phyloP scores from a whole-genome alignment of 805 yeast species.

The Yarrowia alimentaria region DNA sequence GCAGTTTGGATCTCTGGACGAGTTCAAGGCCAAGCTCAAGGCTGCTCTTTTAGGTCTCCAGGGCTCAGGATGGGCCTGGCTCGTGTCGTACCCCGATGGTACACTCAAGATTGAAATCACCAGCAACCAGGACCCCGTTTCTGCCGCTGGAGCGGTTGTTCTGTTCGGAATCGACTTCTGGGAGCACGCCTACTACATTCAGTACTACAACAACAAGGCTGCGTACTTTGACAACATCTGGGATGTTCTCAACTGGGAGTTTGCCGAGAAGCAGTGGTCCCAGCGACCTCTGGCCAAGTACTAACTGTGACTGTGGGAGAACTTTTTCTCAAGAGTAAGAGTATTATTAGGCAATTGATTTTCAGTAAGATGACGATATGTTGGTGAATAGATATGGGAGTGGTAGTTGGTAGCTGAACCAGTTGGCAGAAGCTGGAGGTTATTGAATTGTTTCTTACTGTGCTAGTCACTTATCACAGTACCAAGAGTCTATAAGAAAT shows the following conservation, averaged over 20 bases:
- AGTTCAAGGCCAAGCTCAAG: constrained; percentile 60
- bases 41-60: constrained; percentile 75
- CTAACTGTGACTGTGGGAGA: not conserved
- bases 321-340: no score
- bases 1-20: constrained; percentile 72
- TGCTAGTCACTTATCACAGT: no score
- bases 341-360: no score
- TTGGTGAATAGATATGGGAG: no score
- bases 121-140: constrained; percentile 81
- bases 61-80: constrained; percentile 93
- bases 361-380: no score
- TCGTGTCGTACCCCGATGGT: constrained; percentile 71
- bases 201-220: constrained; percentile 82
- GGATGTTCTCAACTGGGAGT: constrained; percentile 90
- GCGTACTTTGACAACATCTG: constrained; percentile 89
- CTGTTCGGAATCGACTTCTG: constrained; percentile 87
- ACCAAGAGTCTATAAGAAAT: no score
- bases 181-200: constrained; percentile 94
- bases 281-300: constrained; percentile 24
- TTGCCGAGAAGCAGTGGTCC: constrained; percentile 61
- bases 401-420: no score
- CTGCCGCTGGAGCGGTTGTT: constrained; percentile 58
- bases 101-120: constrained; percentile 74
- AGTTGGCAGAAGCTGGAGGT: no score
- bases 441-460: no score